These are phyloP conservation scores for Auricularia sp. DNA, from an alignment of 768 basidiomycete species.

Conservation along the genomic window DNA sequence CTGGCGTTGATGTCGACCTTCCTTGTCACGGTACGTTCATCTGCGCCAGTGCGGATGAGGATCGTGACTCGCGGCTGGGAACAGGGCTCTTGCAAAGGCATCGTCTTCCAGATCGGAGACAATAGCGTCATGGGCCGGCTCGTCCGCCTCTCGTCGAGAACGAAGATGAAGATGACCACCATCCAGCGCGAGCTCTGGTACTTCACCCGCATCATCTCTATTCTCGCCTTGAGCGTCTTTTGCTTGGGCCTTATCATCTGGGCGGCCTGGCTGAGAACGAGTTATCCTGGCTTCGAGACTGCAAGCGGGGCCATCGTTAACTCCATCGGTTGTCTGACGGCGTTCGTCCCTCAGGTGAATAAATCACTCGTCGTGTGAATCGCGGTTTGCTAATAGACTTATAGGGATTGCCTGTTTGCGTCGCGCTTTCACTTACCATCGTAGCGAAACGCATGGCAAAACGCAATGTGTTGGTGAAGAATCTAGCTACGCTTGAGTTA, in stretches of 20 bases:
- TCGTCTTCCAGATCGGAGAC: conserved; percentile 35
- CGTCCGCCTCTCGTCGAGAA: conserved; percentile 41
- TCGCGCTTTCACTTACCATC: conserved; percentile 43
- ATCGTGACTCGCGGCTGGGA: not conserved
- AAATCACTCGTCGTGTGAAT: not conserved
- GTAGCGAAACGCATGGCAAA: conserved; percentile 39
- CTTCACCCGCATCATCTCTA: conserved; percentile 44
- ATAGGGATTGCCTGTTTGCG: conserved; percentile 30
- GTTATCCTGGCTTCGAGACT: conserved; percentile 26
- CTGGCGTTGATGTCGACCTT: conserved; percentile 40
- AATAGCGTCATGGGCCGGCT: conserved; percentile 35
- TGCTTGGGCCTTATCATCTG: conserved; percentile 14
- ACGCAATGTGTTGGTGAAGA: conserved; percentile 39
- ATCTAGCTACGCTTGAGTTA: conserved; percentile 39
- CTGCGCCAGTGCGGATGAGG: not conserved
- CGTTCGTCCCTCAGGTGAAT: conserved; percentile 29
- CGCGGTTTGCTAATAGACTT: not conserved
- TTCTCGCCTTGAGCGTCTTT: conserved; percentile 30
- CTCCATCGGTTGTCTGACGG: conserved; percentile 31
- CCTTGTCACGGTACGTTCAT: conserved; percentile 14
- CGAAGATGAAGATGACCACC: conserved; percentile 36
- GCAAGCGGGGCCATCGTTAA: conserved; percentile 28
- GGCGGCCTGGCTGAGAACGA: conserved; percentile 16
- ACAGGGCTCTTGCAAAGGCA: conserved; percentile 31
- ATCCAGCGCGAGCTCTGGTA: conserved; percentile 40